phyloP scores from a whole-genome alignment of 495 filamentous ascomycete species.

The Friedmanniomyces simplex region DNA sequence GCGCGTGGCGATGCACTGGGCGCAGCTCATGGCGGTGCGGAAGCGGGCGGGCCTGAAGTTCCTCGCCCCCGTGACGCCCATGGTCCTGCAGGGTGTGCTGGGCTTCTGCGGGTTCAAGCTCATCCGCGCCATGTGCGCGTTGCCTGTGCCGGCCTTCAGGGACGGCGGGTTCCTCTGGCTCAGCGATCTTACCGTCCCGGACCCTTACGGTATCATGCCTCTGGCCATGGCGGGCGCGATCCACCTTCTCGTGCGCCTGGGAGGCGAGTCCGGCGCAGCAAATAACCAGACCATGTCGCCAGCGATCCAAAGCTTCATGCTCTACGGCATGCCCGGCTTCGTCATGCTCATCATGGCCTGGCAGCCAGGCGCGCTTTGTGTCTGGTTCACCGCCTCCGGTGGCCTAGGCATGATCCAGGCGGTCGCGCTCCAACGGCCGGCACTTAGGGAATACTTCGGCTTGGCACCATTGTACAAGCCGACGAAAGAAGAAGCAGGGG shows the following conservation, averaged over 20 bases:
- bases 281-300: slow-evolving; percentile 25
- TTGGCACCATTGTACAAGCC: slow-evolving; percentile 39
- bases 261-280: slow-evolving; percentile 40
- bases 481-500: not conserved
- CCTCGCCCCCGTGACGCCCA: slow-evolving; percentile 44
- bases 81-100: slow-evolving; percentile 55
- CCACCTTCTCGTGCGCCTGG: slow-evolving; percentile 26
- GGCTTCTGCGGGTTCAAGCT: slow-evolving; percentile 72
- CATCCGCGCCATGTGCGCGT: slow-evolving; percentile 56
- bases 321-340: slow-evolving; percentile 49
- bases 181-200: slow-evolving; percentile 60
- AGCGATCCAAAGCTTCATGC: slow-evolving; percentile 41
- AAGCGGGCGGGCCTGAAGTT: slow-evolving; percentile 42
- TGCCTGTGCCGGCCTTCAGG: slow-evolving; percentile 73
- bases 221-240: slow-evolving; percentile 22
- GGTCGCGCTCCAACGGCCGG: slow-evolving; percentile 39
- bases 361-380: slow-evolving; percentile 58
- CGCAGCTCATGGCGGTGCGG: slow-evolving; percentile 42
- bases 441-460: slow-evolving; percentile 41
- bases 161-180: slow-evolving; percentile 67
- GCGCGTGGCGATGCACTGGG: slow-evolving; percentile 33
- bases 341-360: slow-evolving; percentile 51
- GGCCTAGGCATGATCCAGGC: slow-evolving; percentile 49
- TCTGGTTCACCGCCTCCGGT: slow-evolving; percentile 57
- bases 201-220: slow-evolving; percentile 72